Evolutionary conservation across 768 basidiomycete species (phyloP), one percentile per base, ranked within the genome.

Genomic region (Mycena olivaceomarginata): DNA sequence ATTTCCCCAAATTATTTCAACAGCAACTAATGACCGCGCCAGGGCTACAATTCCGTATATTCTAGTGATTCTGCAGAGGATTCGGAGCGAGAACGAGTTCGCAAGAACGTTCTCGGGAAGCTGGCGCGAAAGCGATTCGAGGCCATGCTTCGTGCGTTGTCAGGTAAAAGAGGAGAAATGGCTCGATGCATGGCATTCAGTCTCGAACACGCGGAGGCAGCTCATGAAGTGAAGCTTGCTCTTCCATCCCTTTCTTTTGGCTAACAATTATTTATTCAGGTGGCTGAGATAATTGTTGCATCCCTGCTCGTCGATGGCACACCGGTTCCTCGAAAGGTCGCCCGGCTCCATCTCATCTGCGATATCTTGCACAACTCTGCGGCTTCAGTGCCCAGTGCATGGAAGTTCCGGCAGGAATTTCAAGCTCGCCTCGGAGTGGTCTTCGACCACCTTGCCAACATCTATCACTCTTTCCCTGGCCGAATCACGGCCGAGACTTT

Each of bases 361-460:
- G 98, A 99, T 83, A 99, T 99, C 78, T 90, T 99, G 59, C 98
- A 99, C 85, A 99, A 99, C 84, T 98, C 98, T 25, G 96, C 97
- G 45, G 97, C 96, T 4, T 89, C 97, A 3, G 91, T 99, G 16
- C 97, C 97, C 0, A 98, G 97, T 84, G 98, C 98, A 9, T 99
- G 98, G 98, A 97, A 96, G 84, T 99, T 96, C 85, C 94, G 98
- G 41, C 94, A 97, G 76, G 96, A 98, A 80, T 98, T 99, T 81
- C 98, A 99, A 83, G 90, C 93, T 12, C 90, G 96, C 51, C 91
- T 99, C 7, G 96, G 96, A n/a, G 91, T 95, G 51, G 98, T 98
- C 12, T 99, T 99, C 83, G 97, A 98, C 82, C 98, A 99, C 84
- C 90, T 99, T 41, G 95, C 95, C 31, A 95, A 94, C 62, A 96